Percentiles rank a stretch among this genome's conserved stretches.
These are phyloP conservation scores for Phylloporus sp. DNA, from an alignment of 1,284 basidiomycete species.

Conservation along the genomic window DNA sequence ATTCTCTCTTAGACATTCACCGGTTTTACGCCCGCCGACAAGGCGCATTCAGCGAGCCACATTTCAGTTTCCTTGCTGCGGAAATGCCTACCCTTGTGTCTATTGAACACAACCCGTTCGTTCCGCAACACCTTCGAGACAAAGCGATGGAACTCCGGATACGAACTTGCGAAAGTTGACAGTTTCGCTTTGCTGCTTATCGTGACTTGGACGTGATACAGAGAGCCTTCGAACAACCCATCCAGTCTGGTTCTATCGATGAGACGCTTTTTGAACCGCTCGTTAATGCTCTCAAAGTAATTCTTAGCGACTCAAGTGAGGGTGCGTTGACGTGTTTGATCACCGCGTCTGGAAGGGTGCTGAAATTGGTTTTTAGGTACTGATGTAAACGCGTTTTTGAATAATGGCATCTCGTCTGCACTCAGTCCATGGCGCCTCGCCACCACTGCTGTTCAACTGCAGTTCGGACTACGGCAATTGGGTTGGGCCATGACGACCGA, in stretches of 20 bases:
- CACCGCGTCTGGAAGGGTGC: not conserved
- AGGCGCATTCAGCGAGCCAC: constrained; percentile 64
- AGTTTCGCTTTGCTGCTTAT: constrained; percentile 73
- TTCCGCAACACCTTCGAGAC: constrained; percentile 52
- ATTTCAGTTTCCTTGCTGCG: constrained; percentile 64
- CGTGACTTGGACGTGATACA: constrained; percentile 71
- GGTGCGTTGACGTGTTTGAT: constrained; percentile 34
- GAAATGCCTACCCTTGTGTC: constrained; percentile 70
- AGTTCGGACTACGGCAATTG: constrained; percentile 72
- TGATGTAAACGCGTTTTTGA: constrained; percentile 53
- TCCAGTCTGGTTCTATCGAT: constrained; percentile 52
- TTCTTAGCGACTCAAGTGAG: constrained; percentile 58
- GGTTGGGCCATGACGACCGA: constrained; percentile 65
- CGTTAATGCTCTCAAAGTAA: constrained; percentile 64
- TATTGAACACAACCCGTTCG: constrained; percentile 61
- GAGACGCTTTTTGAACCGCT: constrained; percentile 63
- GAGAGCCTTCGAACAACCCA: constrained; percentile 64
- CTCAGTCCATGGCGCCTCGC: constrained; percentile 83
- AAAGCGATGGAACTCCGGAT: constrained; percentile 56
- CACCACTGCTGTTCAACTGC: constrained; percentile 76
- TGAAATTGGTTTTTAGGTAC: constrained; percentile 28
- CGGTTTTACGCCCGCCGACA: constrained; percentile 67
- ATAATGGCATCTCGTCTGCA: constrained; percentile 64
- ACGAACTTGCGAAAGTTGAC: constrained; percentile 58
- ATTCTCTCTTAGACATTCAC: constrained; percentile 65